Evolutionary conservation across 2,329 filamentous ascomycete species (phyloP).

Genomic region (Daldinia eschscholtzii): DNA sequence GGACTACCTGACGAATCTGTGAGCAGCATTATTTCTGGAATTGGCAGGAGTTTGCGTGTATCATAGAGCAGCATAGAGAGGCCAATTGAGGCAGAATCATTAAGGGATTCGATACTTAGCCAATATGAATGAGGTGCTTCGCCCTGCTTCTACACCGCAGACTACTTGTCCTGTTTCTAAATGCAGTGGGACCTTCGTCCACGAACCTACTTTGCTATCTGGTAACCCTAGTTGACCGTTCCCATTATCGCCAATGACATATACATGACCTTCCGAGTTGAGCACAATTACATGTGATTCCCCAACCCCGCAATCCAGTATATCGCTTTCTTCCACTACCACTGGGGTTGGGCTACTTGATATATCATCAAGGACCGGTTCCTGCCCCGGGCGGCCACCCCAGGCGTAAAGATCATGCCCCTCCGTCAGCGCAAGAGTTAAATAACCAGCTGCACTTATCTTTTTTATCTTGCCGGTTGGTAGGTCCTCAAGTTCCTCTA

Average conservation of each 20-base stretch:
- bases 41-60: slow-evolving; percentile 57
- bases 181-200: slow-evolving; percentile 55
- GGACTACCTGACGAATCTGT: slow-evolving; percentile 99
- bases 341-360: slow-evolving; percentile 58
- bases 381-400: slow-evolving; percentile 61
- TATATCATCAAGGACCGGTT: slow-evolving; percentile 51
- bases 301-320: slow-evolving; percentile 70
- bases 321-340: slow-evolving; percentile 63
- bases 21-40: slow-evolving; percentile 55
- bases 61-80: slow-evolving; percentile 62
- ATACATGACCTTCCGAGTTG: slow-evolving; percentile 63
- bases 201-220: slow-evolving; percentile 46
- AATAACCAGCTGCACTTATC: slow-evolving; percentile 68
- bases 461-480: slow-evolving; percentile 65
- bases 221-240: slow-evolving; percentile 71
- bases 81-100: slow-evolving; percentile 53
- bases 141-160: slow-evolving; percentile 62
- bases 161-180: slow-evolving; percentile 49
- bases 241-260: slow-evolving; percentile 67
- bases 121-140: slow-evolving; percentile 64
- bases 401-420: slow-evolving; percentile 72
- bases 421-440: slow-evolving; percentile 68
- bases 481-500: slow-evolving; percentile 65
- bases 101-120: slow-evolving; percentile 48
- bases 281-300: slow-evolving; percentile 70